These are phyloP conservation scores for Cystobasidium sp. DNA, from an alignment of 1,284 basidiomycete genomes.

Conservation along the genomic window DNA sequence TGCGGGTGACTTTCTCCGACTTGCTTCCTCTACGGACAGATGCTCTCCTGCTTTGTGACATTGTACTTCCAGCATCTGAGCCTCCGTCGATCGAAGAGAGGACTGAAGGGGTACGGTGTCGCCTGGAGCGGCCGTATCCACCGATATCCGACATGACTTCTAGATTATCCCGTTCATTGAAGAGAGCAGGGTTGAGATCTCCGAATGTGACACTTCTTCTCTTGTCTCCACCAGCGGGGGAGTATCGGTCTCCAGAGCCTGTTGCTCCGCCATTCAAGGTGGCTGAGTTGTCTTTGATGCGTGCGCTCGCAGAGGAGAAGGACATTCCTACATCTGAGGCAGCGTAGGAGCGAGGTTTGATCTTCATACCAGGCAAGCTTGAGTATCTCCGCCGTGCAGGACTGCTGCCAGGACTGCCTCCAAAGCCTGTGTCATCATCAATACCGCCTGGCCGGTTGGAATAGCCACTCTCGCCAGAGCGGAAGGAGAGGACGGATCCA, in stretches of 20 bases:
- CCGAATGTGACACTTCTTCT: constrained; percentile 39
- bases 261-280: constrained; percentile 2
- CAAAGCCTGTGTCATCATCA: constrained; percentile 12
- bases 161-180: constrained; percentile 31
- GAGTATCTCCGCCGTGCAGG: constrained; percentile 9
- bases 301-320: background rate
- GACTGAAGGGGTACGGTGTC: constrained; percentile 28
- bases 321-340: constrained; percentile 39
- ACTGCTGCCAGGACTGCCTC: background rate
- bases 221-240: constrained; percentile 17
- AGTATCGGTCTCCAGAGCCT: constrained; percentile 18
- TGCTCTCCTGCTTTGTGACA: constrained; percentile 11
- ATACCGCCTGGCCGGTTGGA: background rate
- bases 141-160: constrained; percentile 44
- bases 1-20: constrained; percentile 27
- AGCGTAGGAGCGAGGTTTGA: constrained; percentile 6
- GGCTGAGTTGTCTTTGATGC: background rate
- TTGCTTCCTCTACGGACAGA: constrained; percentile 37
- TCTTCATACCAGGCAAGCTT: constrained; percentile 21
- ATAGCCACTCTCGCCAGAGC: constrained; percentile 23
- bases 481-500: constrained; percentile 32
- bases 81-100: constrained; percentile 34
- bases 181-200: constrained; percentile 37
- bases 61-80: constrained; percentile 40
- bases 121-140: constrained; percentile 22